These are phyloP conservation scores for Tetradesmus lagerheimii DNA, from an alignment of 139 green algal genomes.

Conservation along the genomic window DNA sequence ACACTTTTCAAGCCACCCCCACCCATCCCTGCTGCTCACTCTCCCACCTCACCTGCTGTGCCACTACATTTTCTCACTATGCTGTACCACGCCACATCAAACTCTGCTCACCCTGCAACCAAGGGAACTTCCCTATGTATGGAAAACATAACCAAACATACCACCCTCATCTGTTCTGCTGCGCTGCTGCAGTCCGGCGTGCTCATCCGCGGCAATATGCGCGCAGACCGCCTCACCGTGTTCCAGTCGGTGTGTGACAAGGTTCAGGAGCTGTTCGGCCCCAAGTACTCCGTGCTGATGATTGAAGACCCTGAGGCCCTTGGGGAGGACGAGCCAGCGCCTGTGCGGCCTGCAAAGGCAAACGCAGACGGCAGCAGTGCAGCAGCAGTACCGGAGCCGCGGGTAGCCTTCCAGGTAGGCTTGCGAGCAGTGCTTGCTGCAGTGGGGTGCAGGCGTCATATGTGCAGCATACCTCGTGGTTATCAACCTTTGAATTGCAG, in stretches of 20 bases:
- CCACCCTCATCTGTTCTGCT: background rate
- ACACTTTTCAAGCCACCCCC: no score
- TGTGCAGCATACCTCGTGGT: no score
- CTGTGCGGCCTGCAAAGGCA: background rate
- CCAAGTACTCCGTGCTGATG: slow-evolving; percentile 90
- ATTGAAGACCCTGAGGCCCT: slow-evolving; percentile 79
- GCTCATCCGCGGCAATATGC: slow-evolving; percentile 89
- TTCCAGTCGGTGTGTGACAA: slow-evolving; percentile 61
- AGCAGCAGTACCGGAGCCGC: slow-evolving; percentile 48
- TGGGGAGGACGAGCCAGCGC: slow-evolving; percentile 42
- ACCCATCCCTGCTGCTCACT: no score
- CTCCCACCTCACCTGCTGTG: background rate
- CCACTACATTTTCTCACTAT: background rate
- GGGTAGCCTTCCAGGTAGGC: slow-evolving; percentile 53
- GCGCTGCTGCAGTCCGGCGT: background rate
- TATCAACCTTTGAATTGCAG: no score
- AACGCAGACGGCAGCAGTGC: background rate
- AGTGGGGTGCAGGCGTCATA: background rate
- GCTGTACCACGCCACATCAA: no score
- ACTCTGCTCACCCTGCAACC: no score
- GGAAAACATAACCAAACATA: no score
- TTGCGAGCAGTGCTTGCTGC: no score
- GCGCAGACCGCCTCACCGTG: slow-evolving; percentile 64
- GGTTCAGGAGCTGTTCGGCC: slow-evolving; percentile 67
- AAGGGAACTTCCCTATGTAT: no score